These are phyloP conservation scores for Penicillium carneum DNA, from an alignment of 2,329 filamentous ascomycete genomes.

Conservation along the genomic window DNA sequence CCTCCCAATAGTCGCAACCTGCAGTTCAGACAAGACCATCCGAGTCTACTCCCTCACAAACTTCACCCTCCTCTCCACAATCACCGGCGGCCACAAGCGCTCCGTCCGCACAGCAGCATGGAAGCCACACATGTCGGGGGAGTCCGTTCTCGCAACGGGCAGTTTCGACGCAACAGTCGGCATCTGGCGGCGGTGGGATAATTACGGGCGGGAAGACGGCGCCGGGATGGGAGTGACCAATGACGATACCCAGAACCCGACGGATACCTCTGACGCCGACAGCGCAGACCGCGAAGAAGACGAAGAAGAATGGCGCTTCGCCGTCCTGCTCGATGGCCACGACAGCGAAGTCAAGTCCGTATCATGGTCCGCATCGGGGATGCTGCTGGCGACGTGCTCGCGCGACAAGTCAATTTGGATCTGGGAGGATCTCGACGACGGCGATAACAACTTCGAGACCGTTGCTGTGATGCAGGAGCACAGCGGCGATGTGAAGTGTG, in stretches of 20 bases:
- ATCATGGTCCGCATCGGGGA: constrained; percentile 69
- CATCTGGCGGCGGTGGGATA: constrained; percentile 74
- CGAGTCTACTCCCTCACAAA: constrained; percentile 87
- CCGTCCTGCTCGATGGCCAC: constrained; percentile 90
- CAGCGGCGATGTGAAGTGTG: constrained; percentile 91
- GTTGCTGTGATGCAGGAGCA: constrained; percentile 94
- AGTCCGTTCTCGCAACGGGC: constrained; percentile 84
- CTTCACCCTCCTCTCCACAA: constrained; percentile 77
- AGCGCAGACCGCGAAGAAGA: constrained; percentile 64
- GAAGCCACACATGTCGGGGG: constrained; percentile 75
- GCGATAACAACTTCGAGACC: constrained; percentile 95
- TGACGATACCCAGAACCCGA: neutral
- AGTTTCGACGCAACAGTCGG: constrained; percentile 94
- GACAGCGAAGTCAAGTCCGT: constrained; percentile 93
- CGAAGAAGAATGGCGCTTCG: constrained; percentile 89
- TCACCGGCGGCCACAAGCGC: constrained; percentile 87
- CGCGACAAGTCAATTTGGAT: constrained; percentile 97
- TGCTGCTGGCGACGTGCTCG: constrained; percentile 84
- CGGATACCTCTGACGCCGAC: constrained; percentile 27
- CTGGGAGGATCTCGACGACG: constrained; percentile 88
- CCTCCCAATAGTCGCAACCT: constrained; percentile 85
- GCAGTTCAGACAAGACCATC: constrained; percentile 83
- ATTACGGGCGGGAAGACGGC: constrained; percentile 43
- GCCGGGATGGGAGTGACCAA: constrained; percentile 24
- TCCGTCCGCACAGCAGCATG: constrained; percentile 86